phyloP scores from a whole-genome alignment of 1,284 basidiomycete species.

The Amanita bisporigera region DNA sequence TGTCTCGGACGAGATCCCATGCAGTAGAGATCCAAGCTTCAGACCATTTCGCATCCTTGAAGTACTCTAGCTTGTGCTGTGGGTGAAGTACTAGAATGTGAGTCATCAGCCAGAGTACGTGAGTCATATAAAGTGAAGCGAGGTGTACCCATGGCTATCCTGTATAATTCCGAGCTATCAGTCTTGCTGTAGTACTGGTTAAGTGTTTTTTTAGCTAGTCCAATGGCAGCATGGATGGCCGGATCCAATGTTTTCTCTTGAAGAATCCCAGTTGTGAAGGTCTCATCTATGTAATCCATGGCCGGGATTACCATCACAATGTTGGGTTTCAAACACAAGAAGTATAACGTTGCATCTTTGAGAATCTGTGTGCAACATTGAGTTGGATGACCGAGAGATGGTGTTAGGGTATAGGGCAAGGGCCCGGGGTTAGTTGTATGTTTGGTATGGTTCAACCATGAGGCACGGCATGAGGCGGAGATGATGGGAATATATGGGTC shows the following conservation, averaged over 20 bases:
- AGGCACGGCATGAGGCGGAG: too few relatives aligned
- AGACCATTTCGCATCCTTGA: slow-evolving; percentile 7
- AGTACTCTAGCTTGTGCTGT: too few relatives aligned
- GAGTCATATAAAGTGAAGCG: too few relatives aligned
- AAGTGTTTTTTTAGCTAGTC: background rate
- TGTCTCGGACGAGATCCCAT: background rate
- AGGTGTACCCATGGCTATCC: background rate
- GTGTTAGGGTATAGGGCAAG: background rate
- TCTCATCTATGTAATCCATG: background rate
- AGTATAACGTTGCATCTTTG: too few relatives aligned
- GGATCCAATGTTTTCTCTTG: background rate
- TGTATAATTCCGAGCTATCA: background rate
- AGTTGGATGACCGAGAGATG: background rate
- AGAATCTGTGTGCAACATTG: background rate
- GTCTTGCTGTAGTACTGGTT: slow-evolving; percentile 2
- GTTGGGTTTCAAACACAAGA: too few relatives aligned
- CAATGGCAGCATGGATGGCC: background rate
- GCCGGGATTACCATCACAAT: too few relatives aligned
- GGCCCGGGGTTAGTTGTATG: background rate
- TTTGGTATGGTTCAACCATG: too few relatives aligned
- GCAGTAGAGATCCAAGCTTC: slow-evolving; percentile 16
- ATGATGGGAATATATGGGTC: too few relatives aligned
- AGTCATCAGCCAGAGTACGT: background rate
- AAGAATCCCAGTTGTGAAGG: background rate
- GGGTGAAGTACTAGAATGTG: too few relatives aligned